These are phyloP conservation scores for Aspergillus pseudotamarii DNA, from an alignment of 2,329 filamentous ascomycete genomes.

Conservation along the genomic window DNA sequence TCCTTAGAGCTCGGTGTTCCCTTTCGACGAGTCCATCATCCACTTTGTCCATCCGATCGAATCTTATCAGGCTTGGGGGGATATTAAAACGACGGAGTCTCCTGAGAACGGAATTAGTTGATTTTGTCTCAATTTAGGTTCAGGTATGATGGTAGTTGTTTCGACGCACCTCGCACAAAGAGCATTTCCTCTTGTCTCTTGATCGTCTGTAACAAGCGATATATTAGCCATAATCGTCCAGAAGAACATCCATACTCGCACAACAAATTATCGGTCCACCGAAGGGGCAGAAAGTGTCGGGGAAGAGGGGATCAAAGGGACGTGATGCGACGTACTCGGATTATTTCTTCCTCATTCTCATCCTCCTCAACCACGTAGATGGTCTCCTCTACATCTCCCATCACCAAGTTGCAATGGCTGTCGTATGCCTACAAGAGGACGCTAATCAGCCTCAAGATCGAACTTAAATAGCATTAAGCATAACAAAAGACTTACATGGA, in stretches of 20 bases:
- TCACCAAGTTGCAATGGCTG: slow-evolving; percentile 94
- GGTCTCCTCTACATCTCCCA: slow-evolving; percentile 96
- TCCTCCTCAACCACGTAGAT: slow-evolving; percentile 93
- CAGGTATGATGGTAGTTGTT: background rate
- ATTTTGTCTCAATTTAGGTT: background rate
- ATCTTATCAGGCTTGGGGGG: slow-evolving; percentile 55
- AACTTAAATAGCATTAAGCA: background rate
- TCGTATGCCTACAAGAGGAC: slow-evolving; percentile 76
- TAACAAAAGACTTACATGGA: slow-evolving; percentile 70
- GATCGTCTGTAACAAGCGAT: slow-evolving; percentile 64
- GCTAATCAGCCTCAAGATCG: background rate
- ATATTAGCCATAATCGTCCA: background rate
- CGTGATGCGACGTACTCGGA: slow-evolving; percentile 61
- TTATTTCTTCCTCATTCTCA: slow-evolving; percentile 70
- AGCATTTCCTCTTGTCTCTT: slow-evolving; percentile 99
- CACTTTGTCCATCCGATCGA: background rate
- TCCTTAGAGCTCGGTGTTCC: background rate
- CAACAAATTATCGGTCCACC: background rate
- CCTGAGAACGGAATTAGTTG: slow-evolving; percentile 49
- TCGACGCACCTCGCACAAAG: slow-evolving; percentile 83
- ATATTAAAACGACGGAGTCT: slow-evolving; percentile 73
- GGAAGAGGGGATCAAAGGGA: background rate
- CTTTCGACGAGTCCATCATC: background rate
- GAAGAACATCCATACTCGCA: background rate
- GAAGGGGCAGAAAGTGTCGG: background rate